Evolutionary conservation across 495 filamentous ascomycete species (phyloP).

Genomic region (Annulohypoxylon moriforme): DNA sequence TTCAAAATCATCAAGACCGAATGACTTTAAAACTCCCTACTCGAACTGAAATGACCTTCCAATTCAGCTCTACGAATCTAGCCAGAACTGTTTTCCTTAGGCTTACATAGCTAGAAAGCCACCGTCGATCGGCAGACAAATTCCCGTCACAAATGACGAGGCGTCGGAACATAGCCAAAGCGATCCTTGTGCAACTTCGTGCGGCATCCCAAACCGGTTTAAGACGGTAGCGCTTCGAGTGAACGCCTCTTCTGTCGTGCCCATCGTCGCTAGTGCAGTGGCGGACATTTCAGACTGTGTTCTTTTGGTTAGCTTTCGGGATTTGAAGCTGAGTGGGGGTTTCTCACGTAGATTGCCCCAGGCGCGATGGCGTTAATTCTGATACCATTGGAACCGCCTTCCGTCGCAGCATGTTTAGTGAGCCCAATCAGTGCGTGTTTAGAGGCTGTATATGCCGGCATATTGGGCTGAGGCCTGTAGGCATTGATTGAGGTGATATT

Average conservation of each 20-base stretch:
- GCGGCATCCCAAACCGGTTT: constrained; percentile 45
- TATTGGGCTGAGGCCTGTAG: constrained; percentile 69
- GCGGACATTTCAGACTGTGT: constrained; percentile 49
- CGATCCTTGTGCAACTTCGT: constrained; percentile 51
- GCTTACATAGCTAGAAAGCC: constrained; percentile 36
- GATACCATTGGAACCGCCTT: constrained; percentile 74
- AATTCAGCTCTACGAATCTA: too few relatives aligned
- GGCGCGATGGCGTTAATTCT: constrained; percentile 79
- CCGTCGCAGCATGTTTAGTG: constrained; percentile 75
- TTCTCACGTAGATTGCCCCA: constrained; percentile 53
- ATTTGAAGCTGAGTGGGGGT: not conserved
- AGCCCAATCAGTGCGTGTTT: constrained; percentile 76
- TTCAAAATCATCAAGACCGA: too few relatives aligned
- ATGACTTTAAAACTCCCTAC: too few relatives aligned
- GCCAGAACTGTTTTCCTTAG: not conserved
- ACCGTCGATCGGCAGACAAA: constrained; percentile 50
- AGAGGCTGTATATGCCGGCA: constrained; percentile 74
- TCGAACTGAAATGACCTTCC: too few relatives aligned
- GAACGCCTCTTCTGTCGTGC: constrained; percentile 43
- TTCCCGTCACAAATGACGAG: constrained; percentile 50
- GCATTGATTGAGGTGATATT: constrained; percentile 76
- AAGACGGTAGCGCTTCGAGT: constrained; percentile 35
- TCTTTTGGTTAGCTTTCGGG: constrained; percentile 43
- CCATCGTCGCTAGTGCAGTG: constrained; percentile 40
- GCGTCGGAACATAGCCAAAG: constrained; percentile 51